Conservation (phyloP, 1,284 basidiomycete genomes). For the Cutaneotrichosporon arboriforme region DNA sequence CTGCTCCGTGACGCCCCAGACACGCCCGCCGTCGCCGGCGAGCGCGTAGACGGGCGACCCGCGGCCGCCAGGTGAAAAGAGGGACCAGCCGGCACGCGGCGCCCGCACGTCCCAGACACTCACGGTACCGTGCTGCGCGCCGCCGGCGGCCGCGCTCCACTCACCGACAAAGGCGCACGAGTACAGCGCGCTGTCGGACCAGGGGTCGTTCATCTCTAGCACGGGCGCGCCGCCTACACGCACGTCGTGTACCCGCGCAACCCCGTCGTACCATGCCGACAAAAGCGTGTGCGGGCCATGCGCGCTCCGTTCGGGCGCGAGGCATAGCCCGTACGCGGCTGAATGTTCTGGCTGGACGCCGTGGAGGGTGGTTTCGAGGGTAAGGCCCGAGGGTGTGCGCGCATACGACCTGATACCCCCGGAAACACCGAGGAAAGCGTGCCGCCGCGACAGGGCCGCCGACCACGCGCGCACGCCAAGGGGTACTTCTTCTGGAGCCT, state of each 20-base stretch:
- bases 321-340: constrained; percentile 9
- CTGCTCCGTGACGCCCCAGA: constrained; percentile 46
- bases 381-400: neutral
- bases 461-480: constrained; percentile 36
- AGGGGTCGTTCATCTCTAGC: constrained; percentile 35
- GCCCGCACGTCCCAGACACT: constrained; percentile 39
- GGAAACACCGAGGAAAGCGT: constrained; percentile 8
- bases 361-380: neutral
- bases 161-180: constrained; percentile 35
- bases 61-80: constrained; percentile 44
- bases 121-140: constrained; percentile 41
- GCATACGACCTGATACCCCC: constrained; percentile 8
- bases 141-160: constrained; percentile 36
- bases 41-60: constrained; percentile 46
- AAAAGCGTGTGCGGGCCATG: constrained; percentile 18
- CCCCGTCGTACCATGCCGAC: constrained; percentile 46
- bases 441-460: constrained; percentile 15
- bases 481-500: constrained; percentile 20
- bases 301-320: neutral
- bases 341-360: neutral
- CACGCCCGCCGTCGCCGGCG: constrained; percentile 37
- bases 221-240: constrained; percentile 24
- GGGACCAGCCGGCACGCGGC: constrained; percentile 30
- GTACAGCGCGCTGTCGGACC: constrained; percentile 43
- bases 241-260: constrained; percentile 43